Evolutionary conservation across 148 eudicot genomes (phyloP).

Genomic region (Cornus suecica): DNA sequence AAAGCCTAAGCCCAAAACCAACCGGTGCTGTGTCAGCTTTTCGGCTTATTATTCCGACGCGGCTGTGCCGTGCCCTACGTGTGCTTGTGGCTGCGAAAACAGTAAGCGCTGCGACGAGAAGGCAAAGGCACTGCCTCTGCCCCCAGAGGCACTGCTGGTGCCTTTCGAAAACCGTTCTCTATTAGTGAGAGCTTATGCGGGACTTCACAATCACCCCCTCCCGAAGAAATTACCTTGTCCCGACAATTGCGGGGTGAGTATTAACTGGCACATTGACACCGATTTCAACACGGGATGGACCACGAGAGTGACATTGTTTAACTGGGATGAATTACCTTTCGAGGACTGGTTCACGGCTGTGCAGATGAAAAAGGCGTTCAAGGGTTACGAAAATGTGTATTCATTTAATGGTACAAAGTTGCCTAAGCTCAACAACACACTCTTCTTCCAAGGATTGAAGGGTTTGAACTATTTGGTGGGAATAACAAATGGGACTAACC

Average conservation of each 20-base stretch:
- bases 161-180: slow-evolving; percentile 44
- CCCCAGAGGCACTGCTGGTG: slow-evolving; percentile 40
- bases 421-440: slow-evolving; percentile 27
- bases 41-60: slow-evolving; percentile 57
- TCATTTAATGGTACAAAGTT: slow-evolving; percentile 54
- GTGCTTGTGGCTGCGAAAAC: slow-evolving; percentile 47
- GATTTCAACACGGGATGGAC: slow-evolving; percentile 56
- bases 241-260: slow-evolving; percentile 56
- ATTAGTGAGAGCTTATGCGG: slow-evolving; percentile 36
- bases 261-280: slow-evolving; percentile 57
- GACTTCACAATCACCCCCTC: slow-evolving; percentile 9
- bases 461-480: slow-evolving; percentile 47
- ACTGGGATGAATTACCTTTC: slow-evolving; percentile 34
- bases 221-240: slow-evolving; percentile 41
- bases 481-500: slow-evolving; percentile 35
- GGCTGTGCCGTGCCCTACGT: slow-evolving; percentile 39
- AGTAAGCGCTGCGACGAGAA: slow-evolving; percentile 22
- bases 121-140: slow-evolving; percentile 25
- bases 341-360: slow-evolving; percentile 51
- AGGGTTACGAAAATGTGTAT: slow-evolving; percentile 48
- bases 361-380: slow-evolving; percentile 31
- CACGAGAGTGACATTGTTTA: slow-evolving; percentile 44
- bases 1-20: slow-evolving; percentile 48
- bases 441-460: slow-evolving; percentile 46
- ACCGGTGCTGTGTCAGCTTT: slow-evolving; percentile 64